Evolutionary conservation across 805 yeast species (phyloP).

Genomic region (Saccharomycopsis javanensis): DNA sequence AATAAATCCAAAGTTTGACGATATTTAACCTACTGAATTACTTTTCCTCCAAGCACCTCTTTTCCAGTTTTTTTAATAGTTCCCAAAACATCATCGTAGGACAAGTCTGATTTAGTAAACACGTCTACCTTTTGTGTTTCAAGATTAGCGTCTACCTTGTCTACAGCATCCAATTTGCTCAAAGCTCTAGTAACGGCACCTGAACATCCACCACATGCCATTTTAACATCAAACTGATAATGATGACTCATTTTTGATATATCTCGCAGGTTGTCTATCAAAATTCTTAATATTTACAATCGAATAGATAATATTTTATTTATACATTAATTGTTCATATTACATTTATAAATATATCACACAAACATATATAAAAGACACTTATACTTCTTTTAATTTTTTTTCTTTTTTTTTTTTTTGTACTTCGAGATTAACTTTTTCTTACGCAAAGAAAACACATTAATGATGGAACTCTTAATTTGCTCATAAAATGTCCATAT

Average conservation of each 20-base stretch:
- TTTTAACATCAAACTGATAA: conserved; percentile 71
- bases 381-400: background rate
- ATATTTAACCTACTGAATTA: background rate
- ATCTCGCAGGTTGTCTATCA: no score
- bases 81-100: conserved; percentile 69
- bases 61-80: conserved; percentile 89
- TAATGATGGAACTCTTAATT: no score
- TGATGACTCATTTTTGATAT: conserved; percentile 29
- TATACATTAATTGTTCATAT: no score
- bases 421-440: background rate
- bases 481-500: no score
- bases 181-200: conserved; percentile 76
- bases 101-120: conserved; percentile 37
- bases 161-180: conserved; percentile 62
- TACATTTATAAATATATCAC: no score
- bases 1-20: no score
- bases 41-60: conserved; percentile 56
- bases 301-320: no score
- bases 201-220: conserved; percentile 86
- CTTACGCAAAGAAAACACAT: background rate
- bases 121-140: conserved; percentile 80
- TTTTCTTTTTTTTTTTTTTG: background rate
- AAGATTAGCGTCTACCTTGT: conserved; percentile 61
- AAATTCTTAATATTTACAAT: no score
- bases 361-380: no score